Evolutionary conservation across 768 basidiomycete genomes (phyloP).

Genomic region (Pisolithus sp.): DNA sequence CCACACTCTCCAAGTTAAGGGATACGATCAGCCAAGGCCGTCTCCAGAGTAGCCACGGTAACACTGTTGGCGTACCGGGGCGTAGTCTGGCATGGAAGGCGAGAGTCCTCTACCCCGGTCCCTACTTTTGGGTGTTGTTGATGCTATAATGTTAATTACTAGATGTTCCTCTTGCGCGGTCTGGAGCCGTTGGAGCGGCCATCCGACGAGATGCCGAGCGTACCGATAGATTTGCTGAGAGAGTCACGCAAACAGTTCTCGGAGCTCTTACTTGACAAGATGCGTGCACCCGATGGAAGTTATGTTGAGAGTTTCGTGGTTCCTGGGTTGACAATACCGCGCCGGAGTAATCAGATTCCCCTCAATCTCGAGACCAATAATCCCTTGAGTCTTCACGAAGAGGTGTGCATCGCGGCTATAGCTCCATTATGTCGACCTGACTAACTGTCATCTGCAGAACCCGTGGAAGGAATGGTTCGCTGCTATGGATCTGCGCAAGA

Average conservation of each 20-base stretch:
- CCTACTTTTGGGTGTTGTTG: constrained; percentile 12
- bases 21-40: constrained; percentile 60
- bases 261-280: constrained; percentile 54
- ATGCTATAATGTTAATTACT: constrained; percentile 13
- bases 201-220: constrained; percentile 30
- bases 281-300: constrained; percentile 82
- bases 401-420: constrained; percentile 36
- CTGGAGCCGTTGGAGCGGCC: constrained; percentile 55
- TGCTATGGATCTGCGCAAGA: constrained; percentile 81
- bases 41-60: constrained; percentile 34
- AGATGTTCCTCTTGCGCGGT: constrained; percentile 65
- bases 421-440: background rate
- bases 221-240: constrained; percentile 39
- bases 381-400: constrained; percentile 72
- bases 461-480: constrained; percentile 96
- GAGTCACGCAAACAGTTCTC: constrained; percentile 51
- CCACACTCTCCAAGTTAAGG: constrained; percentile 55
- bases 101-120: constrained; percentile 9
- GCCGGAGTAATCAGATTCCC: constrained; percentile 20
- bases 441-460: constrained; percentile 43
- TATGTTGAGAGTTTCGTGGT: constrained; percentile 63
- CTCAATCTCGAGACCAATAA: constrained; percentile 67
- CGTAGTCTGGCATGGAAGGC: constrained; percentile 85
- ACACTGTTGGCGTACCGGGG: constrained; percentile 50
- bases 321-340: constrained; percentile 42